Evolutionary conservation across 208 protist species (phyloP).

Genomic region (Leishmania turanica): DNA sequence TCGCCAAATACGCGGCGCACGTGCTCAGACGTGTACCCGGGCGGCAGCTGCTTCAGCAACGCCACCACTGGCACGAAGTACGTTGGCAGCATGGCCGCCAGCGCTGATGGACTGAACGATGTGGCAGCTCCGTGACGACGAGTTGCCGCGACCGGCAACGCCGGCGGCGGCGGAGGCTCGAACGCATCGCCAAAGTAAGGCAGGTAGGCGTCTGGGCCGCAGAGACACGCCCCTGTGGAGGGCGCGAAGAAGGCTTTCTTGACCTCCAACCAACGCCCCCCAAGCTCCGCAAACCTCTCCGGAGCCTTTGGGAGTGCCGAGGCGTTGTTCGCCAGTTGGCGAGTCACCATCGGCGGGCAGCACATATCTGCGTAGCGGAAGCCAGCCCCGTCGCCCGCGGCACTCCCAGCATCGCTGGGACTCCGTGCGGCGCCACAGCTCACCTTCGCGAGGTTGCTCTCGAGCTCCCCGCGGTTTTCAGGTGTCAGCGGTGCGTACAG

Average conservation of each 20-base stretch:
- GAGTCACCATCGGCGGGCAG: neutral
- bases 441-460: neutral
- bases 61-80: conserved; percentile 59
- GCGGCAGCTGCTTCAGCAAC: conserved; percentile 43
- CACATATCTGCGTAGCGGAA: neutral
- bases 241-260: conserved; percentile 1
- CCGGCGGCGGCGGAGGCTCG: conserved; percentile 32
- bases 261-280: conserved; percentile 17
- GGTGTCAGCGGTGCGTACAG: conserved; percentile 4
- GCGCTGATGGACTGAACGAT: conserved; percentile 51
- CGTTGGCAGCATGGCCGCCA: conserved; percentile 48
- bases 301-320: neutral
- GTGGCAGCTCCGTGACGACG: neutral
- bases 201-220: conserved; percentile 4
- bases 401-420: neutral
- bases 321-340: neutral
- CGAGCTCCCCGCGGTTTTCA: neutral
- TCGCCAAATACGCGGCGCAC: conserved; percentile 40
- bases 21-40: conserved; percentile 55
- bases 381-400: neutral
- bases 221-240: neutral
- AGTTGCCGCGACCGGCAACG: neutral
- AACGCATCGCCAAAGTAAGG: conserved; percentile 31
- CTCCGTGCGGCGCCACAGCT: neutral
- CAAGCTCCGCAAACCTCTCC: conserved; percentile 4